Base-by-base conservation (phyloP, 2,329 filamentous ascomycete genomes). In the Cladorrhinum sp. region DNA sequence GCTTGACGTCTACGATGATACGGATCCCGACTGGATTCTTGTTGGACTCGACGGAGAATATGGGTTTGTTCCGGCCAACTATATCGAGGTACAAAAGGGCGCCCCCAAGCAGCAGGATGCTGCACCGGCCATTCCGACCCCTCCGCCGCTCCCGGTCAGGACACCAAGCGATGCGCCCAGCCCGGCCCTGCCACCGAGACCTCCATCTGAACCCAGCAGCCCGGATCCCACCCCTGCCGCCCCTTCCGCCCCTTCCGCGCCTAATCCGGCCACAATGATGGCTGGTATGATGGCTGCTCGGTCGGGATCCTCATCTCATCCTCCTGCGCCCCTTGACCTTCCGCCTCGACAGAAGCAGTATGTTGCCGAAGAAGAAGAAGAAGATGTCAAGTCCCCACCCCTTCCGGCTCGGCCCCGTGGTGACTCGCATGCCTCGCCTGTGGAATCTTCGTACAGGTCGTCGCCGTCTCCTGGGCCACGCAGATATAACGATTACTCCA, bases 1-100 rank as follows among this genome's bases (percentile, higher is more conserved):
- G 50, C 82, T 99, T 54, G 81, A 90, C 63, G 90, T 99, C 53
- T 98, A 91, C 76, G 95, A 99, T 75, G 88, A 83, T 9, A 89
- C 92, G 4, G 95, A 99, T 74, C 91, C 92, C 14, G 95, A 99
- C 76, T 99, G 95, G 95, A 96, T 95, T 64, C 80, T 99, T 55
- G 94, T 96, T 28, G 93, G 94, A 18, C 79, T 88, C 50, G 87
- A 92, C 67, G 86, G 85, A 57, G 92, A 97, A 66, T 99, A 87
- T 78, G 95, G 95, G 54, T 99, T 99, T 75, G 95, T 91, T 58
- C 95, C 95, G 2, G 86, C 94, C 62, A 99, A 98, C 75, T 99
- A 99, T 73, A 96, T 98, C 66, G 92, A 98, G 67, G 76, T 91
- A 56, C 75, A 80, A 52, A 80, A 82, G 46, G 73, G 73, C 26